Percentiles rank a stretch among this genome's conserved stretches.
phyloP scores from a whole-genome alignment of 805 yeast genomes.

The Lachancea meyersii region DNA sequence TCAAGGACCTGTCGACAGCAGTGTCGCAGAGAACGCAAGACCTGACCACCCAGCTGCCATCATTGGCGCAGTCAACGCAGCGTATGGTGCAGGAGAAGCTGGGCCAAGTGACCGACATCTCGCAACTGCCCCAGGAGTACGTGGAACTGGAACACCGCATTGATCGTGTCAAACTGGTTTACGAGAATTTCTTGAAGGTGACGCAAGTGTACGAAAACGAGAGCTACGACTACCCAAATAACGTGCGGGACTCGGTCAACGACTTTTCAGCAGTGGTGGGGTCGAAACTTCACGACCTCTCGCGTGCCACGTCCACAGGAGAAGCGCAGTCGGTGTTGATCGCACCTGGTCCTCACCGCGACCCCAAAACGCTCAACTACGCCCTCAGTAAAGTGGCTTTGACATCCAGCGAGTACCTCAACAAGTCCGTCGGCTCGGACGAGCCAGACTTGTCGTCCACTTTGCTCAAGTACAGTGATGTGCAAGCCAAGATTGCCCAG shows the following conservation, averaged over 20 bases:
- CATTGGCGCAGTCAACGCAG: slow-evolving; percentile 74
- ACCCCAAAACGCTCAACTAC: slow-evolving; percentile 77
- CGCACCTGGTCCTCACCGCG: slow-evolving; percentile 37
- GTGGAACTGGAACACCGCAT: slow-evolving; percentile 65
- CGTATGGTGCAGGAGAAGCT: slow-evolving; percentile 72
- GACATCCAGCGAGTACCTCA: slow-evolving; percentile 33
- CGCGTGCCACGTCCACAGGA: slow-evolving; percentile 68
- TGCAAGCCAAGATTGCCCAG: slow-evolving; percentile 70
- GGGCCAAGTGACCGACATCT: slow-evolving; percentile 75
- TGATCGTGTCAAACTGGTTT: slow-evolving; percentile 65
- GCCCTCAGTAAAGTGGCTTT: slow-evolving; percentile 75
- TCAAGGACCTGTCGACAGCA: slow-evolving; percentile 13
- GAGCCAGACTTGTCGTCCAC: slow-evolving; percentile 54
- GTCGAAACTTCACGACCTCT: slow-evolving; percentile 56
- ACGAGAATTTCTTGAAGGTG: slow-evolving; percentile 49
- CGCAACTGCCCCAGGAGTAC: slow-evolving; percentile 80
- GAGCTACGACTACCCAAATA: slow-evolving; percentile 78
- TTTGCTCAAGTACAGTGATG: slow-evolving; percentile 59
- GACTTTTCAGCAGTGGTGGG: slow-evolving; percentile 64
- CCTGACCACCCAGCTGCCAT: slow-evolving; percentile 52
- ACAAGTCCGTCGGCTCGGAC: slow-evolving; percentile 31
- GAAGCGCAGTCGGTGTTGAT: slow-evolving; percentile 74
- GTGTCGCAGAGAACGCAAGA: slow-evolving; percentile 34
- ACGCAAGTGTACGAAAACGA: slow-evolving; percentile 60
- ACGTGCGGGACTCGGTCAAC: slow-evolving; percentile 63